Conservation (phyloP, 371 early-diverging fungal species). For the Coemansia sp. region DNA sequence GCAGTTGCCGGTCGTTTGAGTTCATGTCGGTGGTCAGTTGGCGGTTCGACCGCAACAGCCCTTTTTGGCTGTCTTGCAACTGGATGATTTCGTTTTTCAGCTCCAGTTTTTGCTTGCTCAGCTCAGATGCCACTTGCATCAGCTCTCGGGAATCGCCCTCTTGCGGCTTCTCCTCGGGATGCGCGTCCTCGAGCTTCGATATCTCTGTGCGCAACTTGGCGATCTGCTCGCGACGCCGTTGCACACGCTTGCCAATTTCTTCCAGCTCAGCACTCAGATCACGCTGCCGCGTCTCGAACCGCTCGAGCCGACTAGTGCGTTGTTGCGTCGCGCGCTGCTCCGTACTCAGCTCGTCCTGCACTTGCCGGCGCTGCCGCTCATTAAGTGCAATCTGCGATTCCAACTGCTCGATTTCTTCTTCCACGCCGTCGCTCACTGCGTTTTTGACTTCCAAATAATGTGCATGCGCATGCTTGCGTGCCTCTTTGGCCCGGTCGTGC, state of each 20-base stretch:
- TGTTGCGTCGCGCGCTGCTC: conserved; percentile 17
- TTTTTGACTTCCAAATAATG: conserved; percentile 49
- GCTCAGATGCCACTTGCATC: conserved; percentile 41
- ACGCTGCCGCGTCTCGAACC: conserved; percentile 28
- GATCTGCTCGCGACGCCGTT: conserved; percentile 50
- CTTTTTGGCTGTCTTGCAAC: conserved; percentile 46
- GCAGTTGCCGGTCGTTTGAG: conserved; percentile 19
- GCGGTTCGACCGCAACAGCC: conserved; percentile 31
- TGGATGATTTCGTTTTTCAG: conserved; percentile 48
- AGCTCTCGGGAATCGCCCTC: conserved; percentile 47
- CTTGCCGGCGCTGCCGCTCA: conserved; percentile 12
- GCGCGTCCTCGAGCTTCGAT: conserved; percentile 52
- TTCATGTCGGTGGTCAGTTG: conserved; percentile 17
- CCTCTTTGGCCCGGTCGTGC: conserved; percentile 57
- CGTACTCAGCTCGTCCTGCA: conserved; percentile 6
- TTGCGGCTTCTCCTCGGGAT: conserved; percentile 41
- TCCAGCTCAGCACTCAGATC: conserved; percentile 36
- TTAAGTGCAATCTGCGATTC: conserved; percentile 9
- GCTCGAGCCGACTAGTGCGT: conserved; percentile 10
- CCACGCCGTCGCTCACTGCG: conserved; percentile 43
- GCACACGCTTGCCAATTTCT: conserved; percentile 50
- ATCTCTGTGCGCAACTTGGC: conserved; percentile 53
- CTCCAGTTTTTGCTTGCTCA: conserved; percentile 33
- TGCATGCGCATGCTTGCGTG: conserved; percentile 47
- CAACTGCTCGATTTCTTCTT: conserved; percentile 27